Base-by-base conservation (phyloP, 257 asterid genomes). In the Apocynum venetum region DNA sequence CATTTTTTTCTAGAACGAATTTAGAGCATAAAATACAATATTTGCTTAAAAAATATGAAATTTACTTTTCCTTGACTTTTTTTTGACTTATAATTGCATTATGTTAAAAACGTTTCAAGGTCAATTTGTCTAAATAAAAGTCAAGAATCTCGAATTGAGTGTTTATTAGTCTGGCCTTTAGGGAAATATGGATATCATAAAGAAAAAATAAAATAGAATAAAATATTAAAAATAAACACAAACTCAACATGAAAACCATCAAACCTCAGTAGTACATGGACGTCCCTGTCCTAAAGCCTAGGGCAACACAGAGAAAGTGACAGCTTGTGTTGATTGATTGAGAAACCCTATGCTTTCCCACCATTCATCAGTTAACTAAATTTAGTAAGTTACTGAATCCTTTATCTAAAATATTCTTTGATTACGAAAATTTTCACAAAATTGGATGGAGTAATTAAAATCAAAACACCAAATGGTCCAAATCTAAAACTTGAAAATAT, bases 291-390 rank as follows among this genome's bases (percentile, higher is more conserved):
- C n/a, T 38, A 65, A 38, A 1, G 31, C 48, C 4, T 11, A 65
- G 49, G 66, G 65, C 65, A 53, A 53, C 66, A 0, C 38, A 7
- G 17, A 8, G 65, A 73, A 53, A 73, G 66, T 53, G 49, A 36
- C 31, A 52, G 65, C 49, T 52, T 72, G 63, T 13, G n/a, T 51
- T 72, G 76, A 72, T 72, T 72, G 76, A 72, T 72, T 43, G 76
- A 36, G 48, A 72, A 72, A 52, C 25, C 71, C 71, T 38, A 38
- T 65, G 25, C 5, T 10, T 5, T 73, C 15, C 25, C 17, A 35
- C 63, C 76, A 31, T 35, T 35, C 47, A 72, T 35, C 61, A 13
- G 48, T 51, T 52, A 5, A 6, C 61, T 59, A 51, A 15, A 72
- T 14, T 51, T 53, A 17, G 66, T 38, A 73, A 73, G 2, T 1